Evolutionary conservation across 495 filamentous ascomycete species (phyloP), one percentile per base, ranked within the genome.

Genomic region (Staphylotrichum longicolle): DNA sequence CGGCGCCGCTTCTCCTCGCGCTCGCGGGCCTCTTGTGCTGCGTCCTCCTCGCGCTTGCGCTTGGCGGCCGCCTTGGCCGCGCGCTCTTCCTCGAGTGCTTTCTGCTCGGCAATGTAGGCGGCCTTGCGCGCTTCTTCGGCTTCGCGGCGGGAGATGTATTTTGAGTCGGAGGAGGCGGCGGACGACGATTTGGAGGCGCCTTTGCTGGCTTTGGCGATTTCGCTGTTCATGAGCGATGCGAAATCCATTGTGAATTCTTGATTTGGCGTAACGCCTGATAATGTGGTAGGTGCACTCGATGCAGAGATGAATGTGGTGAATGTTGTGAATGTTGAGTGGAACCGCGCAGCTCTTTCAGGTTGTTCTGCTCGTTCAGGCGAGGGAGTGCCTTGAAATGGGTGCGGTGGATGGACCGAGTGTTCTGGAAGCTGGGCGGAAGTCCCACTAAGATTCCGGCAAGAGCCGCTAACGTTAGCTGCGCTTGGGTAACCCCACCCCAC

Each of bases 1-100:
- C 82, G 79, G 59, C 82, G 82, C 61, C 88, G 86, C 75, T 96
- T 96, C 63, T 91, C 89, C 50, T 94, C 90, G 11, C 91, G 83
- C 35, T 81, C 81, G 7, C 80, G 82, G 49, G 82, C 81, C 41
- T 86, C 86, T 20, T 83, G 79, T 4, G 85, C 83, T 54, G 90
- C 91, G 27, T 96, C 94, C 20, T 96, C 93, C 53, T 98, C 93
- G n/a, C 83, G 81, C 75, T 93, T 92, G 57, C 92, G 91, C 74
- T 97, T 97, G 62, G 87, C 82, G 8, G 81, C 78, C 0, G 83
- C 77, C 41, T 83, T 84, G 39, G 86, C 85, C 53, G 87, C 83
- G 47, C 90, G 88, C 63, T 86, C 86, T 20, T 76, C 80, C 42
- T 88, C 87, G 56, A 89, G 77, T 1, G 79, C 80, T 45, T 82